Evolutionary conservation across 306 rosid genomes (phyloP).

Genomic region (Castanopsis chinensis): DNA sequence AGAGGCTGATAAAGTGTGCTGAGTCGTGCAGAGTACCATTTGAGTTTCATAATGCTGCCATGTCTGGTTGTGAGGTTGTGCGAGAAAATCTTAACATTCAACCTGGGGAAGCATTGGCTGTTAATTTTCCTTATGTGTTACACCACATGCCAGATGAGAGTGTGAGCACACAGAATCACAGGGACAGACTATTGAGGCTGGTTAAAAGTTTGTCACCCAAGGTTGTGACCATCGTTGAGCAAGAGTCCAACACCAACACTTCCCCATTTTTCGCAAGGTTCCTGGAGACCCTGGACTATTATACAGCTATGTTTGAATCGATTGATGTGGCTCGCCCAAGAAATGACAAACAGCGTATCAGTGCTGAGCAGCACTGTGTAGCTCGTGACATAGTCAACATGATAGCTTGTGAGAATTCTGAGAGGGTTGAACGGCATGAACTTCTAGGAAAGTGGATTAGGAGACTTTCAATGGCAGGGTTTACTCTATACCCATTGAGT

Average conservation of each 20-base stretch:
- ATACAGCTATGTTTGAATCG: conserved; percentile 85
- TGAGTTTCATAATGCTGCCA: conserved; percentile 75
- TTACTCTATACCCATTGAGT: conserved; percentile 55
- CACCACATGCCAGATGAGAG: conserved; percentile 99
- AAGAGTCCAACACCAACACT: conserved; percentile 96
- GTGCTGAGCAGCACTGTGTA: conserved; percentile 80
- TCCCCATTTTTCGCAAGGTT: conserved; percentile 73
- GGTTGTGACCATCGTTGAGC: conserved; percentile 80
- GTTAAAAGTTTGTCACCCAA: conserved; percentile 79
- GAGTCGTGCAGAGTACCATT: conserved; percentile 49
- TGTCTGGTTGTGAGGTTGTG: conserved; percentile 68
- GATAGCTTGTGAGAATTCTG: conserved; percentile 85
- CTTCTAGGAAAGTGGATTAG: conserved; percentile 71
- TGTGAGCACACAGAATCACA: conserved; percentile 78
- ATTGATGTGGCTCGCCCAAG: conserved; percentile 52
- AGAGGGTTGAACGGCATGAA: conserved; percentile 93
- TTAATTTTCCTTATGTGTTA: conserved; percentile 70
- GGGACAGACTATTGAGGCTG: conserved; percentile 76
- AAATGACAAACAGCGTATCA: conserved; percentile 68
- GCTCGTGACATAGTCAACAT: conserved; percentile 94
- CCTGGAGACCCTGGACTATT: conserved; percentile 60
- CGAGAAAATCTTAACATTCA: conserved; percentile 40
- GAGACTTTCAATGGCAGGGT: conserved; percentile 85
- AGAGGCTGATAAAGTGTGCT: conserved; percentile 45
- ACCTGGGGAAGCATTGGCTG: conserved; percentile 69